Conservation (phyloP, 345 rosid genomes). For the Psidium friedrichsthalianum region DNA sequence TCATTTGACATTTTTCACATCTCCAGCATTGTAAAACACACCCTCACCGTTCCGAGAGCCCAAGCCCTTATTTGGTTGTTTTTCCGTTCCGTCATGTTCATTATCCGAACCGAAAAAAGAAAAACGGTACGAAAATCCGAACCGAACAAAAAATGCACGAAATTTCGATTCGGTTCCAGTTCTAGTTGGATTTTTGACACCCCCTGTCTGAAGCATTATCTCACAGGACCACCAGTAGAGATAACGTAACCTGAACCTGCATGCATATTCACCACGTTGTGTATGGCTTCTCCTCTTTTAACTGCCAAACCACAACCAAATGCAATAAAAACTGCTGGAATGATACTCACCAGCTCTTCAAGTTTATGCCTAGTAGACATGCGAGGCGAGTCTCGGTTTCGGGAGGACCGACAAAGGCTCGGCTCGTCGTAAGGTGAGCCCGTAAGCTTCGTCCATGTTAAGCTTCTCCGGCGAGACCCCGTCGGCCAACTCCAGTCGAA, state of each 20-base stretch:
- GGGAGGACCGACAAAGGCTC: constrained; percentile 52
- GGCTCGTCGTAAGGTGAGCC: constrained; percentile 63
- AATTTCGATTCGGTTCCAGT: too few species aligned
- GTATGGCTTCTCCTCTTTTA: not conserved
- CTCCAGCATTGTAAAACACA: not conserved
- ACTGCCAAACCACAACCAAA: not conserved
- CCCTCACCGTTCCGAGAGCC: too few species aligned
- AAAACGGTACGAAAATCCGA: too few species aligned
- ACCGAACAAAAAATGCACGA: too few species aligned
- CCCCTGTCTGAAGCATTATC: too few species aligned
- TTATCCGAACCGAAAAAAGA: too few species aligned
- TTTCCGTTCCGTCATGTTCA: too few species aligned
- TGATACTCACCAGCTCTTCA: not conserved
- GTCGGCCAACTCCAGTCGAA: constrained; percentile 50
- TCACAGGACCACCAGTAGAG: too few species aligned
- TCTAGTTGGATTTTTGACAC: too few species aligned
- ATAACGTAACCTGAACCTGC: not conserved
- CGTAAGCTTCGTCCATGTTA: constrained; percentile 65
- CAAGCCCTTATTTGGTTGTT: too few species aligned
- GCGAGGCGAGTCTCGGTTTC: constrained; percentile 30
- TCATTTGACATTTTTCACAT: not conserved
- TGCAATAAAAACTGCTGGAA: not conserved
- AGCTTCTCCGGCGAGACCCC: constrained; percentile 41
- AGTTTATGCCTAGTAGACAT: constrained; percentile 7
- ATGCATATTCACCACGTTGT: not conserved